phyloP scores from a whole-genome alignment of 2,329 filamentous ascomycete genomes.

The Pseudopyricularia cyperi region DNA sequence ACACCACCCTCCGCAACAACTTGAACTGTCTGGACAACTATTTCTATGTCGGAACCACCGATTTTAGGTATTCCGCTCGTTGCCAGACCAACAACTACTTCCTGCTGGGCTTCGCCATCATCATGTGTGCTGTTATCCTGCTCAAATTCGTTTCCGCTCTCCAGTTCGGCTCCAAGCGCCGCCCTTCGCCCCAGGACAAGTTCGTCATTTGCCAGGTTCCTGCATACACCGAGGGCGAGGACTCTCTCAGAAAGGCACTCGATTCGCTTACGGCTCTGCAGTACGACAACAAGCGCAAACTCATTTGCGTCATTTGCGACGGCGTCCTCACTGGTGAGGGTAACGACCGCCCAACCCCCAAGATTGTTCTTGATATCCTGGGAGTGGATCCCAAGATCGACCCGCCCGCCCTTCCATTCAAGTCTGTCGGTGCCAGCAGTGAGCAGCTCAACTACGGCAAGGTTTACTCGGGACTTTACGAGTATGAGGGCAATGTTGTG shows the following conservation, averaged over 20 bases:
- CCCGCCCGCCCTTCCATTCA: constrained; percentile 86
- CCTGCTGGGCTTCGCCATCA: constrained; percentile 71
- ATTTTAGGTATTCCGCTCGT: constrained; percentile 65
- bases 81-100: constrained; percentile 90
- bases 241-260: constrained; percentile 80
- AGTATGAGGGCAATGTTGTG: constrained; percentile 94
- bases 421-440: constrained; percentile 75
- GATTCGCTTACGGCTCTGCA: constrained; percentile 89
- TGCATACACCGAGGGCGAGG: constrained; percentile 95
- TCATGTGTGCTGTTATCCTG: constrained; percentile 67
- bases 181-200: constrained; percentile 86
- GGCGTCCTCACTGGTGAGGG: constrained; percentile 93
- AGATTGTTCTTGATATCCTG: constrained; percentile 94
- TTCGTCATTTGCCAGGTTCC: constrained; percentile 98
- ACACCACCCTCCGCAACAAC: constrained; percentile 45
- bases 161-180: constrained; percentile 83
- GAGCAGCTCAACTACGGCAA: constrained; percentile 98
- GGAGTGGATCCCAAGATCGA: constrained; percentile 96
- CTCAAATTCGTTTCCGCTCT: constrained; percentile 88
- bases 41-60: constrained; percentile 71
- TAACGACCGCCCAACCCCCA: constrained; percentile 92
- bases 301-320: constrained; percentile 93
- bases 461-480: constrained; percentile 94
- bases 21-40: constrained; percentile 70
- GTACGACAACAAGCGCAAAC: constrained; percentile 97